Evolutionary conservation across 2,329 filamentous ascomycete species (phyloP).

Genomic region (Blastomyces parvus): DNA sequence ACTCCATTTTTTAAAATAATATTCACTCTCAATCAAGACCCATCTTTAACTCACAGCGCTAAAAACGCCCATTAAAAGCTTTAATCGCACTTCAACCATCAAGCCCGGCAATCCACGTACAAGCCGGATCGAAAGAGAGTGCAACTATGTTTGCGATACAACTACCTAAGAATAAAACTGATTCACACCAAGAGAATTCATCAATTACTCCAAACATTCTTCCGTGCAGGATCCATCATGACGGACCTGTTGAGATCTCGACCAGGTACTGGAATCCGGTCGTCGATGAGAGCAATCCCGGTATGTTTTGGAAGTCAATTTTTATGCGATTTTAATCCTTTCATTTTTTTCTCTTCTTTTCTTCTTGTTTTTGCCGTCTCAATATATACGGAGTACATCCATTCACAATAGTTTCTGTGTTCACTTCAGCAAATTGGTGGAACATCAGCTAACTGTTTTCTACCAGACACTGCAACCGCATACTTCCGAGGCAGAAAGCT

Average conservation of each 20-base stretch:
- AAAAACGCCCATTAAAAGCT: neutral
- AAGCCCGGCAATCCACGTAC: neutral
- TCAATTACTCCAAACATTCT: slow-evolving; percentile 57
- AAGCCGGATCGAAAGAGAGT: neutral
- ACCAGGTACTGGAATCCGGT: slow-evolving; percentile 62
- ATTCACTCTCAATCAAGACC: neutral
- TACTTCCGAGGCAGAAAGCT: slow-evolving; percentile 77
- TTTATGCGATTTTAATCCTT: neutral
- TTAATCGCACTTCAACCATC: neutral
- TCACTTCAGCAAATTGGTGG: neutral
- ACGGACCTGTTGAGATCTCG: slow-evolving; percentile 57
- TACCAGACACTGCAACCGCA: slow-evolving; percentile 38
- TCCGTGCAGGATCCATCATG: slow-evolving; percentile 70
- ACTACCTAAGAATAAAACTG: neutral
- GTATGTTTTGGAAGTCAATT: slow-evolving; percentile 3
- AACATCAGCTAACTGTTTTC: slow-evolving; percentile 6
- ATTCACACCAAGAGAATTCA: neutral
- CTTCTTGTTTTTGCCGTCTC: no score
- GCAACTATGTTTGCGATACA: slow-evolving; percentile 5
- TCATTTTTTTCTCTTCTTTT: neutral
- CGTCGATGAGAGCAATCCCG: slow-evolving; percentile 34
- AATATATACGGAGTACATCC: no score
- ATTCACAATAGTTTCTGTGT: neutral
- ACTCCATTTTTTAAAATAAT: no score
- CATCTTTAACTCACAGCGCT: neutral